Evolutionary conservation across 495 filamentous ascomycete species (phyloP), one percentile per base, ranked within the genome.

Genomic region (Penicillium manginii): DNA sequence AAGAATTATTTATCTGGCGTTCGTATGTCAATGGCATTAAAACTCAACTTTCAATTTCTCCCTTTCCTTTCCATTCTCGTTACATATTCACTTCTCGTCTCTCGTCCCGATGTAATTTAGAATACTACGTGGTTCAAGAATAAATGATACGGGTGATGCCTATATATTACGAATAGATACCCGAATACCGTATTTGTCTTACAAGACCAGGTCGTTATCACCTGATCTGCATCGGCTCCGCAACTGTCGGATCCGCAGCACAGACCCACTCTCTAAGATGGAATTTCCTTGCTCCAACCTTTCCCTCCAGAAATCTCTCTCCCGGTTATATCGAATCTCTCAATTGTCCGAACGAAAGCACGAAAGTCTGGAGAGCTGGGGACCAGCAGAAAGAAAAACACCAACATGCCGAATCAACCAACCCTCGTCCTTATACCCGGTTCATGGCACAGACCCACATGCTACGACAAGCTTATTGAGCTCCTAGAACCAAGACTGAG

Each of bases 341-440:
- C 26, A 5, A 8, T 8, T 29, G 3, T 29, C 26, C 26, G 9
- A 29, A 29, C 9, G 1, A 0, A 4, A 29, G 26, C 0, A 8
- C 26, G 26, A 29, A 29, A 29, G 6, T 8, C 0, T 29, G 3
- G 6, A 37, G 14, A 37, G 12, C 35, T 5, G 6, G 11, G 33
- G 14, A 5, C 33, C 7, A 1, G 4, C 31, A 33, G 11, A 3
- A 37, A 5, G 15, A n/a, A 37, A 37, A 3, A 8, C 1, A 12
- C 4, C 15, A 43, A 2, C 1, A 43, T 43, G 40, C 4, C 40
- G 17, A 43, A 18, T 19, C 8, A 17, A 51, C 74, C 78, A 50
- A 75, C 74, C 0, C 69, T 83, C 9, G 60, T 83, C 57, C 68
- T 84, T 49, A 63, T 83, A 22, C 81, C 74, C 9, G 82, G 79